Evolutionary conservation across 805 yeast species (phyloP).

Genomic region (Pichia thaimueangensis): DNA sequence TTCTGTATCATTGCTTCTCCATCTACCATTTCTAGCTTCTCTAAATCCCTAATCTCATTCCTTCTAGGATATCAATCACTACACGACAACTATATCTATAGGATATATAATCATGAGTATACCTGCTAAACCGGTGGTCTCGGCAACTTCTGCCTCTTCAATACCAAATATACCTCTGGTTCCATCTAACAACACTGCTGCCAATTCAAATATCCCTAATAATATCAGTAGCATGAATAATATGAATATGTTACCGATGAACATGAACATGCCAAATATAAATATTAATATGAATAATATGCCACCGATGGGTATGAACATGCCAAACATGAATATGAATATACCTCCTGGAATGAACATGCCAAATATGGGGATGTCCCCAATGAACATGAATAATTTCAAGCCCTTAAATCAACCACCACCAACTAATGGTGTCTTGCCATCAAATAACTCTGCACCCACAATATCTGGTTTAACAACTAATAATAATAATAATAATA

Average conservation of each 20-base stretch:
- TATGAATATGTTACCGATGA: conserved; percentile 7
- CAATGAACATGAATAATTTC: not conserved
- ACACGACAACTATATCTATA: too few relatives aligned
- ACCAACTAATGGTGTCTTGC: not conserved
- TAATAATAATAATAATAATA: too few relatives aligned
- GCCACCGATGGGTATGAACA: conserved; percentile 1
- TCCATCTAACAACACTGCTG: not conserved
- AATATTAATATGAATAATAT: conserved; percentile 1
- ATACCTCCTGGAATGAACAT: conserved; percentile 4
- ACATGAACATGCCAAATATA: conserved; percentile 4
- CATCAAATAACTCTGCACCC: not conserved
- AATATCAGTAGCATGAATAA: not conserved
- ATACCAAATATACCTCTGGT: conserved; percentile 2
- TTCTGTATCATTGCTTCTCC: too few relatives aligned
- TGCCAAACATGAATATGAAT: not conserved
- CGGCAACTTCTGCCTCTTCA: not conserved
- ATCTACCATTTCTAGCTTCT: too few relatives aligned
- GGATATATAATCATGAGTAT: conserved; percentile 8
- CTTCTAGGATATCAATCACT: too few relatives aligned
- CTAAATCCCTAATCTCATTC: too few relatives aligned
- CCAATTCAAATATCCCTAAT: not conserved
- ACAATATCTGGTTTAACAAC: too few relatives aligned
- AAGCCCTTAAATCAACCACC: not conserved
- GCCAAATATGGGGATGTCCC: conserved; percentile 5
- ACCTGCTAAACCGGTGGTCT: not conserved